Conservation (phyloP, 2,329 filamentous ascomycete genomes). For the Sporothrix mexicana region DNA sequence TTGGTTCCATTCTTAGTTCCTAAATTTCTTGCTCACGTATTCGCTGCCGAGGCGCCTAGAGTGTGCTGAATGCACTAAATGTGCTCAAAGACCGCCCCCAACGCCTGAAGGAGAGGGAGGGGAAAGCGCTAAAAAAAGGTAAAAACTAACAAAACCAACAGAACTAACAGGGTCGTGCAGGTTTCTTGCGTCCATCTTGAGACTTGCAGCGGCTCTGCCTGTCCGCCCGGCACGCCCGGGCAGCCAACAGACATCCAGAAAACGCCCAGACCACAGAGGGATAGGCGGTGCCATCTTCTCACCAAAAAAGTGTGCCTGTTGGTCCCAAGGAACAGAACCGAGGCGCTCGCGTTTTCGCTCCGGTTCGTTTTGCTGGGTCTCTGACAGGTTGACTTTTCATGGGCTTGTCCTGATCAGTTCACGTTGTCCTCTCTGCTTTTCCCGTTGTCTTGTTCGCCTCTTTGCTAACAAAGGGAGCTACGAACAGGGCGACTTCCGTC, state of each 20-base stretch:
- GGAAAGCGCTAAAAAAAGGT: no score
- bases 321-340: no score
- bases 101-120: neutral
- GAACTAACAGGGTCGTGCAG: no score
- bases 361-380: neutral
- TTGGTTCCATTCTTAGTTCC: no score
- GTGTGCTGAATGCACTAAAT: neutral
- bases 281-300: neutral
- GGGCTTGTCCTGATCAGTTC: neutral
- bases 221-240: no score
- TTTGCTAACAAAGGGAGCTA: neutral
- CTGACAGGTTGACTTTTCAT: neutral
- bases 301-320: neutral
- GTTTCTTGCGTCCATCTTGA: no score
- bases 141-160: no score
- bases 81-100: neutral
- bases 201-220: no score
- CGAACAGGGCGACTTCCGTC: neutral
- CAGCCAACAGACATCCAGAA: no score
- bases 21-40: neutral
- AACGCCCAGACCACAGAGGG: no score
- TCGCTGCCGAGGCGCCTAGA: constrained; percentile 8
- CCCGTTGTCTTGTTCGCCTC: neutral
- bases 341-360: neutral
- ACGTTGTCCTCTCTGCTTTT: neutral